Conservation (phyloP, 163 green algal genomes). For the Dunaliella salina region DNA sequence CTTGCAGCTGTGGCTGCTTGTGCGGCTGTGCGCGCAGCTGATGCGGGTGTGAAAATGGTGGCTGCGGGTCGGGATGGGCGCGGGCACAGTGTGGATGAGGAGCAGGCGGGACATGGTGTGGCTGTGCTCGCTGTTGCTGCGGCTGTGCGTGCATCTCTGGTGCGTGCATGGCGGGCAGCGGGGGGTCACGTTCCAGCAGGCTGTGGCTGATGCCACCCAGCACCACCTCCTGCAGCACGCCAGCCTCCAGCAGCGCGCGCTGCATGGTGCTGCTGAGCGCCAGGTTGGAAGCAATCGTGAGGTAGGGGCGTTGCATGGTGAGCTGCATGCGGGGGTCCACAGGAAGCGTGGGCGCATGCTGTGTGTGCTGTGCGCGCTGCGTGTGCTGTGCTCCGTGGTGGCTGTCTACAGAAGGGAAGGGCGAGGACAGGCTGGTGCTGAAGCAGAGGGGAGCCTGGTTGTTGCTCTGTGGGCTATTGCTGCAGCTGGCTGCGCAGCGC, state of each 20-base stretch:
- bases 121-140: not conserved
- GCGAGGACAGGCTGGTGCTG: not conserved
- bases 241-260: not conserved
- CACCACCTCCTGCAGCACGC: not conserved
- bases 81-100: too few relatives aligned
- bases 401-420: not conserved
- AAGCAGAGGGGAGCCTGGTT: not conserved
- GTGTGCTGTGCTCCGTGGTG: too few relatives aligned
- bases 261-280: not conserved
- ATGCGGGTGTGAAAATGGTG: too few relatives aligned
- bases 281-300: not conserved
- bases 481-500: not conserved
- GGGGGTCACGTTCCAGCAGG: not conserved
- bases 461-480: not conserved
- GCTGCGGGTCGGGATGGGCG: too few relatives aligned
- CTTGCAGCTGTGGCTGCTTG: not conserved
- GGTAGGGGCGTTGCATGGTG: not conserved
- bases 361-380: too few relatives aligned
- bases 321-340: not conserved
- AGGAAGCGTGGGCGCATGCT: too few relatives aligned
- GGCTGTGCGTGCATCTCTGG: not conserved
- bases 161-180: not conserved
- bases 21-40: too few relatives aligned
- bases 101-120: too few relatives aligned
- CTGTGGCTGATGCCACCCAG: not conserved